phyloP scores from a whole-genome alignment of 2,329 filamentous ascomycete genomes.

The Penicillium vulpinum region DNA sequence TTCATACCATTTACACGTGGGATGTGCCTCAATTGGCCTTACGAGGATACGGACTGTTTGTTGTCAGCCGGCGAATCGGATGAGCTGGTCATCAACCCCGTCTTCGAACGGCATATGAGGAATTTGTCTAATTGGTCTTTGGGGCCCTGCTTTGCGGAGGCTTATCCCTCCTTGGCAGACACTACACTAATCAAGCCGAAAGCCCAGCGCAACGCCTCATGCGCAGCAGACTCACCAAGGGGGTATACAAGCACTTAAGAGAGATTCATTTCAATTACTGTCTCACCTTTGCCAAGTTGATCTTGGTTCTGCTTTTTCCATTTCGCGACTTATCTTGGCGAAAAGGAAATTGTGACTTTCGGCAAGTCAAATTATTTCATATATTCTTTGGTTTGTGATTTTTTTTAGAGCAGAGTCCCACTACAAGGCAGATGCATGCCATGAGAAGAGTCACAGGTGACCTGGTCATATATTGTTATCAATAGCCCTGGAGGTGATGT shows the following conservation, averaged over 20 bases:
- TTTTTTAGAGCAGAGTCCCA: background rate
- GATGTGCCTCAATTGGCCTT: slow-evolving; percentile 79
- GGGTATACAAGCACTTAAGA: background rate
- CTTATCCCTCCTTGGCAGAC: slow-evolving; percentile 60
- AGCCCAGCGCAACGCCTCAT: background rate
- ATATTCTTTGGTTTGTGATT: background rate
- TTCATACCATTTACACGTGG: slow-evolving; percentile 79
- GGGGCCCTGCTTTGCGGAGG: slow-evolving; percentile 65
- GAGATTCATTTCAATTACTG: background rate
- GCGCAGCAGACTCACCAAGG: too few species aligned
- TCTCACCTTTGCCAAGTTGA: background rate
- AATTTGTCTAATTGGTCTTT: slow-evolving; percentile 79
- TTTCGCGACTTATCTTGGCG: background rate
- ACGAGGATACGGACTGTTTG: slow-evolving; percentile 70
- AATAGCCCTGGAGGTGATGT: background rate
- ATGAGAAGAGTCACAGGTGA: background rate
- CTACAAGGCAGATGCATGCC: background rate
- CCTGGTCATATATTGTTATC: background rate
- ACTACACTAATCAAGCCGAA: slow-evolving; percentile 37
- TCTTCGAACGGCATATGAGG: slow-evolving; percentile 77
- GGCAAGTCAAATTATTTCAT: background rate
- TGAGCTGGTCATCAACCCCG: slow-evolving; percentile 78
- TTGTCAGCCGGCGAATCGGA: slow-evolving; percentile 54
- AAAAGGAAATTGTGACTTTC: background rate
- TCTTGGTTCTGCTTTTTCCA: background rate